Evolutionary conservation across 805 yeast genomes (phyloP).

Genomic region (Lipomyces lipofer): DNA sequence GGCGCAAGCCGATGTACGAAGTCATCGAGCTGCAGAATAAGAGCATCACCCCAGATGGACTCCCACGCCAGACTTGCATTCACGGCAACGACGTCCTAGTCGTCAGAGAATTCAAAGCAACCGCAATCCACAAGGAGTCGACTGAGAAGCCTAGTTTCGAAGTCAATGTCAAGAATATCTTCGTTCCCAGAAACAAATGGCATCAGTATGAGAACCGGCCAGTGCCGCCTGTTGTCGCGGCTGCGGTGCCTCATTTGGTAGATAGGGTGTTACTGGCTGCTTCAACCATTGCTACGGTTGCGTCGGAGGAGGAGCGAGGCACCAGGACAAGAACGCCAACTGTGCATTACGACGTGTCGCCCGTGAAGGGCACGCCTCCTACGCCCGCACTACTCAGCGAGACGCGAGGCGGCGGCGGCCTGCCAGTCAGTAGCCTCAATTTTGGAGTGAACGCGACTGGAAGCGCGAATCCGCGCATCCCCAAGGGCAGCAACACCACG

Average conservation of each 20-base stretch:
- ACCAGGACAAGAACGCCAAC: not conserved
- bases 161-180: conserved; percentile 1
- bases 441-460: not conserved
- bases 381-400: not conserved
- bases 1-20: conserved; percentile 7
- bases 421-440: not conserved
- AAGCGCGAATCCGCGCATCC: not conserved
- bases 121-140: not conserved
- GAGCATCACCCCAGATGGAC: not conserved
- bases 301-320: not conserved
- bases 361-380: not conserved
- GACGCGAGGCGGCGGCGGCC: not conserved
- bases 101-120: conserved; percentile 1
- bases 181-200: conserved; percentile 1
- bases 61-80: not conserved
- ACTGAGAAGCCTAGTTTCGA: not conserved
- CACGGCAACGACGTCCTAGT: conserved; percentile 13
- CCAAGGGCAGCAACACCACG: not conserved
- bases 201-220: conserved; percentile 2
- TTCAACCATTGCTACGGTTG: not conserved
- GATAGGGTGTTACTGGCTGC: not conserved
- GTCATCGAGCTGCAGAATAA: not conserved
- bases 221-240: conserved; percentile 5
- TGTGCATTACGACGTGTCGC: too few relatives aligned
- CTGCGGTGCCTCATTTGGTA: not conserved